Percentiles rank a stretch among this genome's conserved stretches.
These are phyloP conservation scores for Gnaphalium uliginosum DNA, from an alignment of 129 eudicot species.

Conservation along the genomic window DNA sequence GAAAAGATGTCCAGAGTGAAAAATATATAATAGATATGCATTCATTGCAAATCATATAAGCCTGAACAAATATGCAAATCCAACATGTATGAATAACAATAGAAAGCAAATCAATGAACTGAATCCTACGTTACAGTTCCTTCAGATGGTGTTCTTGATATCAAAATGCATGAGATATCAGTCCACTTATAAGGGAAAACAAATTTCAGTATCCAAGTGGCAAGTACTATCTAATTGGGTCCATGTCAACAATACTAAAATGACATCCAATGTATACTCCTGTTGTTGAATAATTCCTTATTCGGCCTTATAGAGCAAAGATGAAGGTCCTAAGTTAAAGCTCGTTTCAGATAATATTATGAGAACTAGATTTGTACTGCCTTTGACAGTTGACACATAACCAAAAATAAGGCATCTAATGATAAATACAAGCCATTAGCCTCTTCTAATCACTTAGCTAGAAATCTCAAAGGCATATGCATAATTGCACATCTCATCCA, in stretches of 20 bases:
- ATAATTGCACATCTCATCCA: background rate
- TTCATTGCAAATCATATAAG: background rate
- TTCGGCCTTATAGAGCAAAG: background rate
- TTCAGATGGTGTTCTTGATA: background rate
- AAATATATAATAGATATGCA: background rate
- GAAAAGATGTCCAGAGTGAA: slow-evolving; percentile 1
- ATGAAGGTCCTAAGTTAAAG: background rate
- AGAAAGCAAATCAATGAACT: background rate
- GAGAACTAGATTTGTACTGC: background rate
- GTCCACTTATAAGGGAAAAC: background rate
- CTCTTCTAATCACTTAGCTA: background rate
- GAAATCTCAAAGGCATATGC: background rate
- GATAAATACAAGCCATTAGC: background rate
- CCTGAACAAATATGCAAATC: background rate
- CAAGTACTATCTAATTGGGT: background rate
- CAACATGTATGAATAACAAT: background rate
- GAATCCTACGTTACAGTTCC: slow-evolving; percentile 6
- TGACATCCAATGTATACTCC: background rate
- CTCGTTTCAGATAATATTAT: background rate
- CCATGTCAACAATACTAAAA: background rate
- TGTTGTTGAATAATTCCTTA: background rate
- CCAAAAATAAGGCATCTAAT: slow-evolving; percentile 4
- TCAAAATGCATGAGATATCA: background rate
- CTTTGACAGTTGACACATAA: background rate
- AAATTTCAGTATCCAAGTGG: background rate